Percentiles rank a stretch among this genome's conserved stretches.
Conservation (phyloP, 768 basidiomycete species). For the Suillus paluster region DNA sequence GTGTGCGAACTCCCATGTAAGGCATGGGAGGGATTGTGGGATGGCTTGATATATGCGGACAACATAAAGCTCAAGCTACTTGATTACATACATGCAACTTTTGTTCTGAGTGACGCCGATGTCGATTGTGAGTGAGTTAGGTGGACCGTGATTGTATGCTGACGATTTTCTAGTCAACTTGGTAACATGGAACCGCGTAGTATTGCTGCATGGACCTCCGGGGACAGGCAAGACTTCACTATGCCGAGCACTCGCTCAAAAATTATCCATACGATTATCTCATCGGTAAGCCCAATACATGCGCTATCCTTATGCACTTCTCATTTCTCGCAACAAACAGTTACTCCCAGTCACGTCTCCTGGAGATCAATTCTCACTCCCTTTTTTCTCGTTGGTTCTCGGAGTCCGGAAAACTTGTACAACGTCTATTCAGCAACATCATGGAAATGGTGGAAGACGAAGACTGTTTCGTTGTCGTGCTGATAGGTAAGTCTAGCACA, state of each 20-base stretch:
- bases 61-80: constrained; percentile 87
- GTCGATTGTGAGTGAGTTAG: constrained; percentile 68
- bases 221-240: constrained; percentile 98
- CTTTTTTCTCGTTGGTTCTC: constrained; percentile 99
- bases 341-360: constrained; percentile 82
- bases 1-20: constrained; percentile 87
- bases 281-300: constrained; percentile 57
- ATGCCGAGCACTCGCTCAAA: constrained; percentile 94
- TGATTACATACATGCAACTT: constrained; percentile 93
- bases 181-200: constrained; percentile 94
- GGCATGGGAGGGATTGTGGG: constrained; percentile 92
- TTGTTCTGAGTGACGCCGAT: constrained; percentile 88
- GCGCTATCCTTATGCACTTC: constrained; percentile 1
- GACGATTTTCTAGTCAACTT: constrained; percentile 68
- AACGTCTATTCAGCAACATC: constrained; percentile 87
- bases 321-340: constrained; percentile 42
- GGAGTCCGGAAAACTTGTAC: constrained; percentile 97
- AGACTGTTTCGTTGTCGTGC: constrained; percentile 86
- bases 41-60: constrained; percentile 82
- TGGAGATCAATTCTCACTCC: constrained; percentile 98
- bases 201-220: constrained; percentile 94
- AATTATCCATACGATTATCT: constrained; percentile 88
- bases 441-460: constrained; percentile 93
- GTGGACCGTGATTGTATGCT: constrained; percentile 5
- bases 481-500: constrained; percentile 68